These are phyloP conservation scores for Aureobasidium sp. DNA, from an alignment of 2,329 filamentous ascomycete genomes.

Conservation along the genomic window DNA sequence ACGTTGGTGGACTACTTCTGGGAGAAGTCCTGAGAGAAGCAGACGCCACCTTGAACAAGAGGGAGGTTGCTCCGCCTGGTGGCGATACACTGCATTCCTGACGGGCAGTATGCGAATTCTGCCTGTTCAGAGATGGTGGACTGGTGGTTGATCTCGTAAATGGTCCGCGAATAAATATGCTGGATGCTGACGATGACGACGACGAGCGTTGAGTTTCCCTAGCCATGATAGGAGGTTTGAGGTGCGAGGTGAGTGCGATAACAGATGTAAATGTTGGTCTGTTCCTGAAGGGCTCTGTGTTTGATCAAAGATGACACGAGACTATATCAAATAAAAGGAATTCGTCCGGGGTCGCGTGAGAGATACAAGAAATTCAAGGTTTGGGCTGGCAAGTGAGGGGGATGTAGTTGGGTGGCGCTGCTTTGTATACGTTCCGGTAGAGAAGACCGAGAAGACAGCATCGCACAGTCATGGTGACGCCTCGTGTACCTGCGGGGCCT, in stretches of 20 bases:
- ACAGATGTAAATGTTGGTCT: not conserved
- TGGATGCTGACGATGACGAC: conserved; percentile 7
- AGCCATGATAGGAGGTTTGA: not conserved
- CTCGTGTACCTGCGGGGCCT: conserved; percentile 12
- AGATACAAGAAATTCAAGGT: conserved; percentile 5
- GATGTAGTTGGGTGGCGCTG: conserved; percentile 5
- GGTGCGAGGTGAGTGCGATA: not conserved
- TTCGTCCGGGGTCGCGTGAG: conserved; percentile 6
- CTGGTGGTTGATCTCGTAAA: conserved; percentile 23
- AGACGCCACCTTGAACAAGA: conserved; percentile 13
- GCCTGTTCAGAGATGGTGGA: conserved; percentile 25
- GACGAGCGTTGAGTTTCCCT: conserved; percentile 12
- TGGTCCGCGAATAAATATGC: conserved; percentile 19
- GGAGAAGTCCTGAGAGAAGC: conserved; percentile 8
- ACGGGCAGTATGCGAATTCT: conserved; percentile 25
- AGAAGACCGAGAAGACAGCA: conserved; percentile 1
- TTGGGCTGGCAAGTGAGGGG: conserved; percentile 11
- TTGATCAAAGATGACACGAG: not conserved
- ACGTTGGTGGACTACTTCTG: conserved; percentile 10
- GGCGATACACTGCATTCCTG: not conserved
- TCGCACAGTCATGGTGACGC: conserved; percentile 13
- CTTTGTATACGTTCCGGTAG: conserved; percentile 6
- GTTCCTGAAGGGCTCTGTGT: not conserved
- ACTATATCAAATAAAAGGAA: not conserved
- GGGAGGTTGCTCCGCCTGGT: not conserved